Base-by-base conservation (phyloP, 1,284 basidiomycete species). In the Abortiporus biennis region DNA sequence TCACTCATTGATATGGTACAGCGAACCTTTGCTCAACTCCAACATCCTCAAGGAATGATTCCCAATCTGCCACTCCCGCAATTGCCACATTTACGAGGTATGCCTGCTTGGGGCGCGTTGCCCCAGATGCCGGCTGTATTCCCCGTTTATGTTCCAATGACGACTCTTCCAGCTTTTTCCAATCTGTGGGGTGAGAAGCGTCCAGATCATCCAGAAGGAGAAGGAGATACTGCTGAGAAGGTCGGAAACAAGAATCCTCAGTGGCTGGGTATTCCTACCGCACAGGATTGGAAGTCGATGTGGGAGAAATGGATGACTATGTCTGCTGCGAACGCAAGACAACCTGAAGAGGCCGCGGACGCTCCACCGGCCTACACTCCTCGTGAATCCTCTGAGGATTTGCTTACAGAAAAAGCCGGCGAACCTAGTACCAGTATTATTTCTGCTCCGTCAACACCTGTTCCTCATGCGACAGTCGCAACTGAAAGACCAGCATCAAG, bases 51-150 rank as follows among this genome's bases (percentile, higher is more conserved):
- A 36, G 72, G 66, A 23, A 70, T 76, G 52, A 68, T 63, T 66
- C 71, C 74, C 23, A 71, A 73, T 40, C 74, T 83, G 45, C 73
- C 78, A 15, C 63, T 82, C 23, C 74, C 71, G 17, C 72, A 77
- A 31, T 58, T 80, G 6, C 72, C 67, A 15, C 58, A 68, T 37
- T 54, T 68, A n/a, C 61, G 63, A 1, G 60, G 57, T 16, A 78
- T 80, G 54, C 73, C 77, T 23, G 64, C 74, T n/a, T 85, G 84
- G 84, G 74, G 64, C 33, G 73, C 72, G 15, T 61, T 87, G 11
- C 80, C 79, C 2, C 82, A 85, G 49, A 74, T 88, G 45, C 83
- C 84, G 0, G 71, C 85, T 59, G 81, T 85, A n/a, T 86, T 88
- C 70, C 84, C 86, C 4, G 73, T 88, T 27, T 74, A 82, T 47